Evolutionary conservation across 2,329 filamentous ascomycete species (phyloP), one percentile per base, ranked within the genome.

Genomic region (Pseudocercospora cruenta): DNA sequence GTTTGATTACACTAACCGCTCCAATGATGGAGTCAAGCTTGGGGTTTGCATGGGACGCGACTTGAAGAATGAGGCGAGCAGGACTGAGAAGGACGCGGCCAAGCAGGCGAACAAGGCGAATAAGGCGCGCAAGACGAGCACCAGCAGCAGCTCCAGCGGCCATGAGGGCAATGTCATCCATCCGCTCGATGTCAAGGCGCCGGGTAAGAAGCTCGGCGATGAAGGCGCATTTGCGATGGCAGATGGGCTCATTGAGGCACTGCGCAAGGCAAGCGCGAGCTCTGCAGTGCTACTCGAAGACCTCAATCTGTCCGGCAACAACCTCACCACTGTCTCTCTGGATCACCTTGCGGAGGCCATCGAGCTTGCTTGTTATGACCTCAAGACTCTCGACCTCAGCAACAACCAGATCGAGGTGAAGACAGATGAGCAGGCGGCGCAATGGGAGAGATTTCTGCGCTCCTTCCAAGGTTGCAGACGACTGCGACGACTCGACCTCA

Each of bases 341-440:
- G 72, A 71, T 8, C 76, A 76, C 51, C 76, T 86, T 3, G 79
- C 79, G 1, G 72, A 75, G 21, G 75, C 83, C 36, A 77, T 85
- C 55, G 68, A 73, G 12, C 72, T 80, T n/a, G 79, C 80, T 7
- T 66, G 71, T n/a, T 76, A 76, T n/a, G 81, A 83, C 45, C 71
- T 86, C 16, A 78, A 79, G 66, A 80, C 82, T 26, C 73, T 85
- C 21, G 80, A 84, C 67, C 70, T 86, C 7, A 81, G 82, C 8
- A 69, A 77, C 22, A 86, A 86, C 69, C 67, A 76, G 0, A 81
- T 86, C 66, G 71, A 67, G 10, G 76, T 85, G 24, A 67, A 64
- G 4, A 78, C 70, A 9, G 70, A 75, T 8, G 71, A 77, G 21
- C 74, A 83, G 43, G 77, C 79, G 36, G 58, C 65, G 4, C 72